Conservation (phyloP, 2,329 filamentous ascomycete species). For the Meredithiella fracta region DNA sequence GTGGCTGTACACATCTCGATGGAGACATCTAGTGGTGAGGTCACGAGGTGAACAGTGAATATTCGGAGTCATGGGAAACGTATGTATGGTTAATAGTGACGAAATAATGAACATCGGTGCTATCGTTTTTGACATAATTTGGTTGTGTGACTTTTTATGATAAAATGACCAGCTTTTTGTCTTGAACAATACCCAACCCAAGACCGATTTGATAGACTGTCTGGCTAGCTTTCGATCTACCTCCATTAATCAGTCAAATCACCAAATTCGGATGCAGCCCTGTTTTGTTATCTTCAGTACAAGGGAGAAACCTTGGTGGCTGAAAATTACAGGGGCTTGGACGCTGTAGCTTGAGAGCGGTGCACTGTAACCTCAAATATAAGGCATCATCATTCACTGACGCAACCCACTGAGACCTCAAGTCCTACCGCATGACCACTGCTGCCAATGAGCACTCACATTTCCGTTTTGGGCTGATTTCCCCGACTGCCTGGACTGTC, state of each 20-base stretch:
- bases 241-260: background rate
- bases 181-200: too few relatives aligned
- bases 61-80: background rate
- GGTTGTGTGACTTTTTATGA: too few relatives aligned
- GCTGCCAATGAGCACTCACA: background rate
- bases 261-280: background rate
- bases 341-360: background rate
- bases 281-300: background rate
- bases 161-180: too few relatives aligned
- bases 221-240: background rate
- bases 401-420: background rate
- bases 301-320: background rate
- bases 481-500: background rate
- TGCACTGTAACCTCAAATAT: background rate
- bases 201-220: too few relatives aligned
- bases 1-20: background rate
- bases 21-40: background rate
- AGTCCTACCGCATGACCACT: background rate
- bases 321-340: background rate
- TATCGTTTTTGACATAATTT: too few relatives aligned
- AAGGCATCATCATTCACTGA: background rate
- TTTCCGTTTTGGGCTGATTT: too few relatives aligned
- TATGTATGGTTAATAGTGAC: background rate
- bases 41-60: background rate
- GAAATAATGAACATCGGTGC: too few relatives aligned